These are phyloP conservation scores for Lachnellula suecica DNA, from an alignment of 2,329 filamentous ascomycete species.

Conservation along the genomic window DNA sequence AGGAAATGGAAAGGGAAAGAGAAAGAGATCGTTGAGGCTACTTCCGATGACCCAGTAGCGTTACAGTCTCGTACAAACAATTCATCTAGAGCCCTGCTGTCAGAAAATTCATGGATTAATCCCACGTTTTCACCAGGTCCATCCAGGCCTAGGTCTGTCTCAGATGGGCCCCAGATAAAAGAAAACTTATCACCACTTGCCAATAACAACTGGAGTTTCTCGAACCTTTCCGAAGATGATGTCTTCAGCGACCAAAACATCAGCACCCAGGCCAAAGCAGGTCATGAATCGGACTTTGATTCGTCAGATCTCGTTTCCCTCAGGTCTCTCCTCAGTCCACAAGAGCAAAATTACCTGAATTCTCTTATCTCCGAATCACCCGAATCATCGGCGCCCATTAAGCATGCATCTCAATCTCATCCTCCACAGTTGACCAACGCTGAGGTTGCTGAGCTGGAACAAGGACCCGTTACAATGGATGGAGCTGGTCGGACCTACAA, in stretches of 20 bases:
- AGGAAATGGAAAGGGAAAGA: slow-evolving; percentile 11
- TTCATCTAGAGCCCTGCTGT: not conserved
- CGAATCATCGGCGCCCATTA: not conserved
- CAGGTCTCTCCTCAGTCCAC: not conserved
- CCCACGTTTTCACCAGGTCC: slow-evolving; percentile 4
- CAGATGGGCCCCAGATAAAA: slow-evolving; percentile 52
- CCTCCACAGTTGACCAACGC: not conserved
- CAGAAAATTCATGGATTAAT: not conserved
- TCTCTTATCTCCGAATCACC: not conserved
- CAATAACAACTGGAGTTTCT: slow-evolving; percentile 62
- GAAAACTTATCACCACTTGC: slow-evolving; percentile 51
- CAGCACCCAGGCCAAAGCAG: not conserved
- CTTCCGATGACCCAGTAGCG: not conserved
- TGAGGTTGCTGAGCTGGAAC: not conserved
- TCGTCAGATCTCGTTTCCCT: not conserved
- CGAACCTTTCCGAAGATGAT: slow-evolving; percentile 34
- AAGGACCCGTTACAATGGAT: slow-evolving; percentile 21
- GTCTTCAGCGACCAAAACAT: not conserved
- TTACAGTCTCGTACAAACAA: not conserved
- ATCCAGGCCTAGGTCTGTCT: slow-evolving; percentile 50
- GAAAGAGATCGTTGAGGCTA: slow-evolving; percentile 4
- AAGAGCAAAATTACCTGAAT: not conserved
- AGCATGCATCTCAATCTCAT: not conserved
- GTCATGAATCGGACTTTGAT: not conserved
- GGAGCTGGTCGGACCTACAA: slow-evolving; percentile 12